Conservation (phyloP, 805 yeast genomes). For the Saccharomycopsis babjevae region DNA sequence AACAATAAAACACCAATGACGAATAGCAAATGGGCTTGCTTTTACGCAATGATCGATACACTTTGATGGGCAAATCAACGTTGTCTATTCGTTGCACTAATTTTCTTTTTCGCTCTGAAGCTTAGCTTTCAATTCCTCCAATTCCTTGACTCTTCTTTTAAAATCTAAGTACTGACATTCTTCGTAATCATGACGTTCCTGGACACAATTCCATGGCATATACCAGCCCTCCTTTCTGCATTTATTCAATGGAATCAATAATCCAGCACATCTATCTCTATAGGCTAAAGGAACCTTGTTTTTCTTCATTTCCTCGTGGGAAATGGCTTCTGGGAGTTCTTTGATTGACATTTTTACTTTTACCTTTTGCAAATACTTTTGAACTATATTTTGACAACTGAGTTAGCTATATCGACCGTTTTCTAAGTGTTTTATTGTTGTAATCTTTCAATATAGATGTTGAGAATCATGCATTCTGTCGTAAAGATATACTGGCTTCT, state of each 20-base stretch:
- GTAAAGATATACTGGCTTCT: too few species aligned
- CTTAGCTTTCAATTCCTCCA: conserved; percentile 39
- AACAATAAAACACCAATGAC: too few species aligned
- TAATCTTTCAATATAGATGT: too few species aligned
- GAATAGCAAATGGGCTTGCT: too few species aligned
- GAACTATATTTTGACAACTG: too few species aligned
- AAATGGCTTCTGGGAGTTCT: conserved; percentile 18
- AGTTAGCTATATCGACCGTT: too few species aligned
- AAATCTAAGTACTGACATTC: conserved; percentile 78
- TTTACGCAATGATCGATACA: too few species aligned
- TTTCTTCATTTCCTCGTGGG: conserved; percentile 76
- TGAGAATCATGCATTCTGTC: too few species aligned
- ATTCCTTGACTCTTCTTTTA: conserved; percentile 67
- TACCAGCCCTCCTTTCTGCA: conserved; percentile 49
- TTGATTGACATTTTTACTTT: conserved; percentile 1
- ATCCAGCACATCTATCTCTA: conserved; percentile 74
- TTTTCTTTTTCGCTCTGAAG: conserved; percentile 3
- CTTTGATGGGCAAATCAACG: too few species aligned
- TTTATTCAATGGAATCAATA: conserved; percentile 49
- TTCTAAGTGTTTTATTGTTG: too few species aligned
- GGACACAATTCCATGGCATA: conserved; percentile 64
- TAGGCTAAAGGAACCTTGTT: conserved; percentile 67
- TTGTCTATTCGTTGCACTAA: background rate
- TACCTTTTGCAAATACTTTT: too few species aligned
- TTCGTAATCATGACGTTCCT: conserved; percentile 76